Base-by-base conservation (phyloP, 352 stramenopile species). In the Blastocystis sp. region DNA sequence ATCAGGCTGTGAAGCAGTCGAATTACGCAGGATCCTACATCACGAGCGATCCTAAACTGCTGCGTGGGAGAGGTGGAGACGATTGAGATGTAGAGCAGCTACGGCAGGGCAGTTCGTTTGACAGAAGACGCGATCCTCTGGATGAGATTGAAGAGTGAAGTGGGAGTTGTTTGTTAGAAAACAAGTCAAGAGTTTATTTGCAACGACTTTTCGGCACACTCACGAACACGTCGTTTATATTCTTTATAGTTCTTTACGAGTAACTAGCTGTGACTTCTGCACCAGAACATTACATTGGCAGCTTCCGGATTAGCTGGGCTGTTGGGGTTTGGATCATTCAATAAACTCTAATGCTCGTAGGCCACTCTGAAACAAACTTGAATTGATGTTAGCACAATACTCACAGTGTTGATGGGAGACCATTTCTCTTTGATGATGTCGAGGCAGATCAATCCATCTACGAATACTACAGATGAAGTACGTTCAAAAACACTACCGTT, bases 361-460 rank as follows among this genome's bases (percentile, higher is more conserved):
- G n/a, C 1, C n/a, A 59, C 3, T 15, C 9, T 11, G 20, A 55
- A 23, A 59, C 5, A 15, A 5, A 88, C 77, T 29, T 79, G 62
- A 62, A 88, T 77, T 18, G 77, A 88, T 37, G 77, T 88, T 64
- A 88, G 26, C 18, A 88, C 50, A 43, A 79, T 79, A 77, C 66
- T 88, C 59, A 88, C 77, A 20, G 77, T 88, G 15, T 88, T 79
- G 43, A 88, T 77, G 20, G 77, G 77, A 15, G 62, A 79, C 77
- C 77, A 88, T 26, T 88, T 88, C 9, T 88, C 77, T 41, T 79
- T 76, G 5, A 88, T 88, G 43, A 88, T 88, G 76, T 88, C 77
- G 13, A 88, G 63, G 59, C 77, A 88, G 13, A 88, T 77, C 62
- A 79, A 68, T 34, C 77, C 77, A 26, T 88, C 77, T 7, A 62